Percentiles rank a stretch among this genome's conserved stretches.
Evolutionary conservation across 2,329 filamentous ascomycete genomes (phyloP).

Genomic region (Colletotrichum somersetense): DNA sequence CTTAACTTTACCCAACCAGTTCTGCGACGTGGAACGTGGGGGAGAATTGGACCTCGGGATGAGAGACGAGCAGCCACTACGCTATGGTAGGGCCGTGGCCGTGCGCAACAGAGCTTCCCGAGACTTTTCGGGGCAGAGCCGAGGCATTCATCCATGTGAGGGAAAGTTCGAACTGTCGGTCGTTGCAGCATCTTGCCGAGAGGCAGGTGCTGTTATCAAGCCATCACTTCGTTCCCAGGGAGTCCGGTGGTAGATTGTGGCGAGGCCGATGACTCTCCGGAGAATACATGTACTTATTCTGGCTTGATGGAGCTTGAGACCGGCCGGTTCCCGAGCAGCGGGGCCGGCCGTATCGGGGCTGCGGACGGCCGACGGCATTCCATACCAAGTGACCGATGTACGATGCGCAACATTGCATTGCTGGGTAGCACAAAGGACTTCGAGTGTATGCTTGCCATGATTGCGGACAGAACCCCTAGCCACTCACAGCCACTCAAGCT

Average conservation of each 20-base stretch:
- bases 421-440: neutral
- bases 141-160: constrained; percentile 38
- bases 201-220: neutral
- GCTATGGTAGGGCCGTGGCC: constrained; percentile 31
- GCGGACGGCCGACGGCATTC: neutral
- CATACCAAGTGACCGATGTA: constrained; percentile 9
- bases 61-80: constrained; percentile 12
- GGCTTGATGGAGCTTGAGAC: neutral
- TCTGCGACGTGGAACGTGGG: constrained; percentile 28
- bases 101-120: constrained; percentile 31
- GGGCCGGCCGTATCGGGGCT: constrained; percentile 13
- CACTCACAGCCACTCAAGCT: neutral
- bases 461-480: no score
- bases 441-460: neutral
- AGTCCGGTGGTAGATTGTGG: constrained; percentile 14
- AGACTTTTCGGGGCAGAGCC: constrained; percentile 33
- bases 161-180: constrained; percentile 11
- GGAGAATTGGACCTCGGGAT: constrained; percentile 37
- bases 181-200: neutral
- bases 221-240: neutral
- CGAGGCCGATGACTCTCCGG: constrained; percentile 16
- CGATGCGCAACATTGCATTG: constrained; percentile 3
- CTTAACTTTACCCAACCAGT: constrained; percentile 9
- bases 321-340: neutral
- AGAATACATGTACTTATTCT: constrained; percentile 27